Base-by-base conservation (phyloP, 2,329 filamentous ascomycete genomes). In the Westerdykella sp. region DNA sequence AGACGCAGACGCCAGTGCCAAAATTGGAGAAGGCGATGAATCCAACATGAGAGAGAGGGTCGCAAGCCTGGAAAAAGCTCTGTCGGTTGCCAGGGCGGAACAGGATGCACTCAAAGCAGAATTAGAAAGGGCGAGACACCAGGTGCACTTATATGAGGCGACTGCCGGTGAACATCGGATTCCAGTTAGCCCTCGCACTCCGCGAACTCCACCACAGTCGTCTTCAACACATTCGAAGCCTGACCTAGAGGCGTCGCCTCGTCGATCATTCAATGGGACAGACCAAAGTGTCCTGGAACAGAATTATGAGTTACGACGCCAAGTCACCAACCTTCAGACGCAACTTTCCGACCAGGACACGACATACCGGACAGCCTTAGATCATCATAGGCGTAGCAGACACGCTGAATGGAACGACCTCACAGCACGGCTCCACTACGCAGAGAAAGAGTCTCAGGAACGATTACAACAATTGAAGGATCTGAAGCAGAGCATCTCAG, bases 401-500 rank as follows among this genome's bases (percentile, higher is more conserved):
- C 41, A 48, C 4, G 11, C 28, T 6, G 61, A 66, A 22, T 61
- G 57, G 51, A 47, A 63, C 16, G 50, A 56, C 10, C 37, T 67
- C 13, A 55, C 51, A 12, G 43, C 47, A 9, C 53, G 60, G n/a
- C 53, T 67, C 5, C 62, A 67, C 32, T 43, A 50, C n/a, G 36
- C 56, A n/a, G 79, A 84, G 41, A 75, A 77, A 18, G 78, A 83
- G 63, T 72, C 79, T 4, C 65, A 70, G 16, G 68, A 70, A 39
- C 65, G 84, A 46, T 67, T 76, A 41, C 70, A 71, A 3, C 83
- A 87, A 63, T 74, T 87, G 0, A 66, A 78, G 9, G 82, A 81
- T 2, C 69, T 87, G 46, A 87, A 87, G 71, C 80, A 81, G 53
- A 86, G 79, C 70, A 83, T 87, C 44, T 85, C 83, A 55, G 78